Evolutionary conservation across 2,329 filamentous ascomycete genomes (phyloP), one percentile per base, ranked within the genome.

Genomic region (Xylaria sp.): DNA sequence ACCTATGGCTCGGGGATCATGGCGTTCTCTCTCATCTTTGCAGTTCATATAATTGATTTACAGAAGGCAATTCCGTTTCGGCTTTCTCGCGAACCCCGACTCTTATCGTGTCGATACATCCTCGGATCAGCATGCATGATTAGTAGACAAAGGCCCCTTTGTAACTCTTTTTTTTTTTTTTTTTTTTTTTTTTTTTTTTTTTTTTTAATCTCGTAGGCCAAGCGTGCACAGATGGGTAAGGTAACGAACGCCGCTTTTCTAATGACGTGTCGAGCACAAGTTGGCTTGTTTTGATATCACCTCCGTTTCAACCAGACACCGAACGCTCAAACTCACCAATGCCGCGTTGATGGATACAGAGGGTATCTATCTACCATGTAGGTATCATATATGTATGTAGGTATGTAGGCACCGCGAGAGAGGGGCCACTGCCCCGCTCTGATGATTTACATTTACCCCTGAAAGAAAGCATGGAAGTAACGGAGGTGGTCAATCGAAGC

Each of bases 21-120:
- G 69, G 67, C 64, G 55, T 62, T 65, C 55, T 60, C 52, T 55
- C 23, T 18, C n/a, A 36, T n/a, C 41, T 45, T 58, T 28, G 52
- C 10, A 30, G 61, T 55, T 60, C 56, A 56, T 61, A 60, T 56
- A 36, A 61, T 61, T 53, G 41, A 63, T 39, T 39, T 55, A 43
- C 25, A 41, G 36, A 63, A 55, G 41, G 55, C n/a, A 45, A 36
- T 9, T 4, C 41, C 30, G 30, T 15, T 50, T 62, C 32, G 18
- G 25, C 28, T 36, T 60, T 58, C 53, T 34, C 25, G 20, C 53
- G 41, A 59, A 52, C 41, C 30, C 30, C 57, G 50, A 41, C 18
- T 45, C 36, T 15, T 34, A 30, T 8, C 18, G 10, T 58, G 34
- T 60, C 23, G 30, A 52, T 63, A 25, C 50, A 39, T 34, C 23